These are phyloP conservation scores for Grammothele lineata DNA, from an alignment of 768 basidiomycete genomes.

Conservation along the genomic window DNA sequence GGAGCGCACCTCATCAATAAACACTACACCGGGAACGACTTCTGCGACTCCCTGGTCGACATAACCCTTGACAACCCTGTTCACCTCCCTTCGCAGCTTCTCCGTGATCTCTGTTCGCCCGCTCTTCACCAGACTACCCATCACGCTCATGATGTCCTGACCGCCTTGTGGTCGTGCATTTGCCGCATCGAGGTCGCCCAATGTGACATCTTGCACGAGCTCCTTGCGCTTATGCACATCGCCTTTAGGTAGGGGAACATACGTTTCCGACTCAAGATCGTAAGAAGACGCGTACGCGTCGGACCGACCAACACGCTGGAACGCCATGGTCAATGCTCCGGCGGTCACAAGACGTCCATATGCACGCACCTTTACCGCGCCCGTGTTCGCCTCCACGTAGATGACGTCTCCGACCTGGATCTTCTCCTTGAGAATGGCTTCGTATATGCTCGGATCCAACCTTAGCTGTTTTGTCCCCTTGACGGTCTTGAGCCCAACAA, in stretches of 20 bases:
- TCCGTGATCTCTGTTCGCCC: constrained; percentile 96
- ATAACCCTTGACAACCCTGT: constrained; percentile 95
- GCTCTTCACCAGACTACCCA: constrained; percentile 87
- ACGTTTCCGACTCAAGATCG: constrained; percentile 97
- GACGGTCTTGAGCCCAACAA: constrained; percentile 91
- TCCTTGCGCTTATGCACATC: constrained; percentile 97
- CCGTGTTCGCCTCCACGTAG: constrained; percentile 90
- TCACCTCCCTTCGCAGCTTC: constrained; percentile 91
- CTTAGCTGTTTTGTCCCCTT: constrained; percentile 88
- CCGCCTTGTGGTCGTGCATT: constrained; percentile 96
- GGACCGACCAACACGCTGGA: constrained; percentile 88
- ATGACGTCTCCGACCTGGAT: constrained; percentile 96
- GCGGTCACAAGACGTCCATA: background rate
- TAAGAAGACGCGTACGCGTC: constrained; percentile 98
- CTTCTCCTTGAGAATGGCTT: constrained; percentile 95
- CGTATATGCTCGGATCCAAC: constrained; percentile 93
- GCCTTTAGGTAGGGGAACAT: constrained; percentile 95
- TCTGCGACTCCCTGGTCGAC: constrained; percentile 99
- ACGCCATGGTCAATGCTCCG: background rate
- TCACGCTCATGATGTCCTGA: constrained; percentile 98
- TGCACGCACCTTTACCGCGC: constrained; percentile 83
- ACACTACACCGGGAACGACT: constrained; percentile 95
- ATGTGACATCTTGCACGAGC: constrained; percentile 89
- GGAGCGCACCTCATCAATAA: constrained; percentile 93
- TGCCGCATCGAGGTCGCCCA: constrained; percentile 93